Base-by-base conservation (phyloP, 371 early-diverging fungal genomes). In the Coemansia sp. region DNA sequence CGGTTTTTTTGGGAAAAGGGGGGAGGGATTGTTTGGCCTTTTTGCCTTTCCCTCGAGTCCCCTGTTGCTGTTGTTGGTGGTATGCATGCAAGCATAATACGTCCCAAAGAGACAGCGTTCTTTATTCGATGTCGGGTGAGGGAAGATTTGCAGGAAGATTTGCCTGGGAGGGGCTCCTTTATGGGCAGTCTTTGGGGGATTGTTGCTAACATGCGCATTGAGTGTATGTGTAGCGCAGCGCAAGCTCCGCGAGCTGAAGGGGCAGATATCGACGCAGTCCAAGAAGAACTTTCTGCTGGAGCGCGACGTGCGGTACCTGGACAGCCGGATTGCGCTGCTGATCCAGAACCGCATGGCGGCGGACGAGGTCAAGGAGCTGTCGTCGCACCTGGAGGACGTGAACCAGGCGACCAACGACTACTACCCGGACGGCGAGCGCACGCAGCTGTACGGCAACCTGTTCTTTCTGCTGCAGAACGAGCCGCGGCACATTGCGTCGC, bases 281-380 rank as follows among this genome's bases (percentile, higher is more conserved):
- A 97, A 97, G 81, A 92, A 90, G 78, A 97, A 97, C 82, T 97
- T 95, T 80, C 81, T 93, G 36, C 81, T 97, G 11, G 97, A 97
- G 68, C 85, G 94, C 58, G 97, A 97, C 76, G 95, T 95, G 40
- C 87, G 97, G 39, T 93, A 92, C 75, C 79, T 97, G 12, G 97
- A 97, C 83, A 87, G 89, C 54, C 84, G 97, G 57, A 97, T 97
- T 61, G 96, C 96, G 1, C 80, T 95, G 26, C 77, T 97, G 56
- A 94, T 97, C 76, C 93, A 94, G 72, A 95, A 95, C 74, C 81
- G 95, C 55, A 94, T 95, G 88, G 94, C 94, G 4, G 71, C 77
- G 7, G 79, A 79, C 38, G 79, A 78, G 36, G 67, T 79, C 40
- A 76, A 79, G 57, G 62, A 71, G 59, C 60, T 71, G 14, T 70